Base-by-base conservation (phyloP, 345 rosid genomes). In the Pseudoturritis turrita region DNA sequence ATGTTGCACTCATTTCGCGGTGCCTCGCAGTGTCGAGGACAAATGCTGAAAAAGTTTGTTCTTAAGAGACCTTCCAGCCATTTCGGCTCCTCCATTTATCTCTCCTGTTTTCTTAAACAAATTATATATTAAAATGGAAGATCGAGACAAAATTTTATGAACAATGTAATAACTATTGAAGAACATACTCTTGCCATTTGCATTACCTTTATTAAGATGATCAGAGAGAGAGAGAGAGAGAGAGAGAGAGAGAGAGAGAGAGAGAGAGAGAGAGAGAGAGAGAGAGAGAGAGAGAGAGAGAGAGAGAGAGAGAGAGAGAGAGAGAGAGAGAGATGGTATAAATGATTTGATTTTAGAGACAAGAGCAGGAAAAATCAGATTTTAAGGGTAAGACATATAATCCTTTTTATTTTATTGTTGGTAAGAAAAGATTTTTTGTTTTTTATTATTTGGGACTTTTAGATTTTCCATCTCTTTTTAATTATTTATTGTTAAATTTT, bases 1-100 rank as follows among this genome's bases (percentile, higher is more conserved):
- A 93, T 86, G 72, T 93, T 93, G 70, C 92, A 87, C 82, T 93
- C 97, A 41, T 90, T 87, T 46, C 89, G 67, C 0, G 96, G 81
- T 19, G 93, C 80, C 29, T 84, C 87, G 14, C 82, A 71, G 33
- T 93, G 98, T 14, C 61, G 79, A 8, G 79, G 66, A 75, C 98
- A 93, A 36, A 83, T 73, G 50, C 72, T 68, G 84, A 93, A 93
- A 77, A 90, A 90, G 19, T 72, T 62, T 25, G 92, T 78, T 62
- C 72, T 72, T 41, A 93, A 78, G 72, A 93, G 77, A 69, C 82
- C 62, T 80, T 93, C 92, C 4, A 93, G 81, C 98, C 97, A 93
- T 65, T 87, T 81, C 0, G 96, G 96, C 57, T 82, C 95, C 85
- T 74, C 56, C 96, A 84, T 82, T 77, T 33, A 13, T 62, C 22